Conservation (phyloP, 2,329 filamentous ascomycete species). For the Macrophomina tecta region DNA sequence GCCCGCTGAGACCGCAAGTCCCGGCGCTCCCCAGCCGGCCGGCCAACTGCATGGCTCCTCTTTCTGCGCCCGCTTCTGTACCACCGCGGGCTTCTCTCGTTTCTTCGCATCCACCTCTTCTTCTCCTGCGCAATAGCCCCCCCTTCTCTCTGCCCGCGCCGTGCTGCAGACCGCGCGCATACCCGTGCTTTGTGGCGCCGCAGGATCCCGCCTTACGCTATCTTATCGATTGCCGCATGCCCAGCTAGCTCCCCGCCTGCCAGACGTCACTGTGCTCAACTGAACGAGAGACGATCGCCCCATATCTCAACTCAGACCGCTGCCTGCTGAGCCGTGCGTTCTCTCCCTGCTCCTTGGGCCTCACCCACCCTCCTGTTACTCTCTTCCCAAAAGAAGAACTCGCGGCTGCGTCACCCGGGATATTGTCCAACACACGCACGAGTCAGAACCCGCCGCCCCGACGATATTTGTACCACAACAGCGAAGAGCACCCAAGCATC, state of each 20-base stretch:
- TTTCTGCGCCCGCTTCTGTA: not conserved
- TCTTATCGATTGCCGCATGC: conserved; percentile 18
- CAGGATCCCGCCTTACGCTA: conserved; percentile 21
- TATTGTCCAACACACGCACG: not conserved
- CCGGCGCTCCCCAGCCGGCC: conserved; percentile 4
- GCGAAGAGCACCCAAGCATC: not conserved
- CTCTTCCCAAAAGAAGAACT: no score
- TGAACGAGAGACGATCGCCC: not conserved
- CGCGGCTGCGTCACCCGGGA: not conserved
- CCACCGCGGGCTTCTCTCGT: not conserved
- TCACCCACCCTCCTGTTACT: not conserved
- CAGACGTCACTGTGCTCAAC: not conserved
- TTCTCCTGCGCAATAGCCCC: not conserved
- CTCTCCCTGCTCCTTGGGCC: not conserved
- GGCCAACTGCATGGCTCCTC: conserved; percentile 6
- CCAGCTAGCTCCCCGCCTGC: conserved; percentile 15
- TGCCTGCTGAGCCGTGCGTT: not conserved
- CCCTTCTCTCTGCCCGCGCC: not conserved
- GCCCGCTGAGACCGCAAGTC: conserved; percentile 2
- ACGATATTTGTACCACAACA: not conserved
- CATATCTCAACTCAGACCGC: not conserved
- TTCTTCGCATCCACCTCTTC: not conserved
- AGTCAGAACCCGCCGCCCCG: conserved; percentile 10
- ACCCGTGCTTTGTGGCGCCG: conserved; percentile 7
- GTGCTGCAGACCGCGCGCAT: not conserved